Evolutionary conservation across 2,329 filamentous ascomycete genomes (phyloP), one percentile per base, ranked within the genome.

Genomic region (Aspergillus sojae): DNA sequence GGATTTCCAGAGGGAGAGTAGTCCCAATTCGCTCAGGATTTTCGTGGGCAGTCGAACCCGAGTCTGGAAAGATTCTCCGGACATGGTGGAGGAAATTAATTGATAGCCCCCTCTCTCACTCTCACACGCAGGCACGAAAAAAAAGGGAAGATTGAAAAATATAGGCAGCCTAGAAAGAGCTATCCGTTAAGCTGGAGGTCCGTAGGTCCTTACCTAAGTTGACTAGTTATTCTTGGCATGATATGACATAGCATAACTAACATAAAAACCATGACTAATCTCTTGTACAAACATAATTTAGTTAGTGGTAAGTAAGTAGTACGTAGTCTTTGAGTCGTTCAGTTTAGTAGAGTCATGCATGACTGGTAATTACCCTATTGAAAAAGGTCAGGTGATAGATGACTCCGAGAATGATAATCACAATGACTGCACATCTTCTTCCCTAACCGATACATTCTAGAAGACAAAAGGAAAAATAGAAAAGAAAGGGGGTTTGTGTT

Each of bases 1-100:
- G 12, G 78, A 77, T 28, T 71, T 68, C 72, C 74, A 79, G 63
- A 80, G 70, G 2, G 78, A 73, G 43, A 74, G 48, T 5, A 80
- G 72, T 21, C 78, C 78, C 50, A 80, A 57, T 62, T 80, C 78
- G 4, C 70, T 53, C 4, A 76, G 68, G 46, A 68, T 28, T 28
- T 61, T 65, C 6, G 39, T 54, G 45, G 50, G 55, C 41, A 65
- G 48, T 52, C 16, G 46, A 19, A 50, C 14, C 26, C 46, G 16
- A 4, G 30, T 5, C 14, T 10, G 26, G 16, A 26, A 19, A n/a
- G 23, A 46, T 5, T 46, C 43, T 46, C 12, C 10, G 21, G 45
- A 16, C 45, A 48, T 48, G 45, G 21, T 26, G 21, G 12, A 14
- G 45, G 45, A 46, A 12, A 46, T 41, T 19, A 2, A 23, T 14